Conservation (phyloP, 352 stramenopile genomes). For the Phytopythium kandeliae region DNA sequence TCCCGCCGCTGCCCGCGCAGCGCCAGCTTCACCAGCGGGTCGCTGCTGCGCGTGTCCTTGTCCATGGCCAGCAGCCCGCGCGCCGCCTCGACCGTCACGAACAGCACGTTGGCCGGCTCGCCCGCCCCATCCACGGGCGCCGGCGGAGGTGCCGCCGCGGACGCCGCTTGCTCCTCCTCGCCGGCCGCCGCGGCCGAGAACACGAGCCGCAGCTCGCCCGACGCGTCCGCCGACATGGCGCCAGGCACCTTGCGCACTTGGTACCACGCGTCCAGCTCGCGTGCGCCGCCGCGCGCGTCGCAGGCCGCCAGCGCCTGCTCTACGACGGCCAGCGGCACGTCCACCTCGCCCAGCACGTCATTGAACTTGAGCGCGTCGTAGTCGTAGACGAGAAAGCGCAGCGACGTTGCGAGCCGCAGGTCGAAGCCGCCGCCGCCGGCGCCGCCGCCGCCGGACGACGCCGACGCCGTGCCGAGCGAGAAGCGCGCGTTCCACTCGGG, state of each 20-base stretch:
- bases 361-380: slow-evolving; percentile 56
- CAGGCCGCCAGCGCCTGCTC: slow-evolving; percentile 11
- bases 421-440: slow-evolving; percentile 23
- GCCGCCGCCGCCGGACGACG: background rate
- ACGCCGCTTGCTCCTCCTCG: background rate
- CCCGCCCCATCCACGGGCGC: background rate
- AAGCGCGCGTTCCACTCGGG: slow-evolving; percentile 48
- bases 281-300: slow-evolving; percentile 20
- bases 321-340: slow-evolving; percentile 36
- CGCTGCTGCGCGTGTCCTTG: slow-evolving; percentile 65
- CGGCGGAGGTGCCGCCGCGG: background rate
- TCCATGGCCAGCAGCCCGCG: slow-evolving; percentile 82
- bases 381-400: slow-evolving; percentile 53
- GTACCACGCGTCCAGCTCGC: slow-evolving; percentile 38
- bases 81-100: slow-evolving; percentile 66
- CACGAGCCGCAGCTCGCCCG: slow-evolving; percentile 44
- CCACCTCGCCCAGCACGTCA: slow-evolving; percentile 60
- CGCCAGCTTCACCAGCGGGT: slow-evolving; percentile 83
- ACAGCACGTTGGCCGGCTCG: slow-evolving; percentile 48
- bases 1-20: slow-evolving; percentile 67
- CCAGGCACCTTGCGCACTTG: slow-evolving; percentile 33
- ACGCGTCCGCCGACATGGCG: slow-evolving; percentile 48
- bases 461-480: slow-evolving; percentile 25
- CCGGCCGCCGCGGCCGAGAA: slow-evolving; percentile 17
- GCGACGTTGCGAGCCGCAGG: slow-evolving; percentile 50